These are phyloP conservation scores for Umbilicaria muhlenbergii DNA, from an alignment of 495 filamentous ascomycete species.

Conservation along the genomic window DNA sequence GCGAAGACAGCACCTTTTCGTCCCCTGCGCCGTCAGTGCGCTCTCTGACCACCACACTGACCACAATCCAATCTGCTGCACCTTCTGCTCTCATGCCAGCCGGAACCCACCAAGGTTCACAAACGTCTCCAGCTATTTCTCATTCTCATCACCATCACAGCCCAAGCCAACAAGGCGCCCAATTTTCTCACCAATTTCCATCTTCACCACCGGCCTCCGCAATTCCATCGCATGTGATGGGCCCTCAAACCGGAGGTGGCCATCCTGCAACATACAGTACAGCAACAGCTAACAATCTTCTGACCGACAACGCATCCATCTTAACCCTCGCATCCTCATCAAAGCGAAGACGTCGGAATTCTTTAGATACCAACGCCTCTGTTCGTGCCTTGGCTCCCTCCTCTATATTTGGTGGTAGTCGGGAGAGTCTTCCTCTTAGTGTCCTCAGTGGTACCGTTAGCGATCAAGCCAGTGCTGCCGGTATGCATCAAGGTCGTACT, in stretches of 20 bases:
- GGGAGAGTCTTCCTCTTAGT: conserved; percentile 76
- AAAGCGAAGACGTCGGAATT: conserved; percentile 73
- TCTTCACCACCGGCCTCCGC: conserved; percentile 55
- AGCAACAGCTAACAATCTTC: conserved; percentile 80
- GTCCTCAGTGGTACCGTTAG: conserved; percentile 69
- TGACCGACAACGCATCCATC: conserved; percentile 91
- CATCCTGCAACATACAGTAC: conserved; percentile 72
- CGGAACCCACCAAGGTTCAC: conserved; percentile 19
- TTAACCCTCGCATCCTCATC: conserved; percentile 93
- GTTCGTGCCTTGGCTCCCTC: conserved; percentile 85
- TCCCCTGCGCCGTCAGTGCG: conserved; percentile 84
- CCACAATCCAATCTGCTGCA: conserved; percentile 81
- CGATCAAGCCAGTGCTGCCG: conserved; percentile 30
- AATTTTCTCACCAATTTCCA: conserved; percentile 89
- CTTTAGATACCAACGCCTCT: conserved; percentile 89
- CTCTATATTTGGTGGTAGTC: conserved; percentile 77
- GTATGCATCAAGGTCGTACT: conserved; percentile 40
- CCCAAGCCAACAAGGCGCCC: conserved; percentile 18
- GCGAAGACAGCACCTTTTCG: conserved; percentile 75
- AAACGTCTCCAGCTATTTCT: conserved; percentile 21
- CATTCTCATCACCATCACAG: conserved; percentile 24
- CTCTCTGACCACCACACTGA: conserved; percentile 86
- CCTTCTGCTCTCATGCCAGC: conserved; percentile 45
- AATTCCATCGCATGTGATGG: conserved; percentile 61
- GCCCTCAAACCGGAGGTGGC: conserved; percentile 28